Base-by-base conservation (phyloP, 75 land plant species). In the Sequoia sempervirens region DNA sequence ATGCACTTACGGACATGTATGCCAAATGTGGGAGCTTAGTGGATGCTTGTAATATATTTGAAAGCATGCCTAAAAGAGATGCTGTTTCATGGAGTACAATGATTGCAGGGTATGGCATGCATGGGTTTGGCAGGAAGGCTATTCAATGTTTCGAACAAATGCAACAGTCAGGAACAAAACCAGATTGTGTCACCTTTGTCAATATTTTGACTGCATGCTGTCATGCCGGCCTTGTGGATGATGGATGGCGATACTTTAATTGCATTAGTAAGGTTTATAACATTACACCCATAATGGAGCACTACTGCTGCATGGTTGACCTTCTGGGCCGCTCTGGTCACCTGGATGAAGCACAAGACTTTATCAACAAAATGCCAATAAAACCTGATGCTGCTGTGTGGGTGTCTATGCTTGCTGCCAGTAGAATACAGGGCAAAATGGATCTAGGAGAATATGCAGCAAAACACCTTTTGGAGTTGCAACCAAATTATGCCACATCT, bases 41-140 rank as follows among this genome's bases (percentile, higher is more conserved):
- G 75, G n/a, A 64, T 38, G 90, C 87, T 6, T 78, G 87, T 23
- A 50, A 40, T 32, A 40, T 89, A 54, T 89, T 90, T 78, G 86
- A 87, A 61, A 79, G 38, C 46, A 84, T 89, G 82, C 38, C 87
- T 45, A 13, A 30, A 1, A 80, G 66, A 66, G 84, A 88, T 81
- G n/a, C 38, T 10, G 89, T 85, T 6, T 79, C 85, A 0, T 90
- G 91, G 91, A 88, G 82, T 30, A 45, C 86, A 15, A 78, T 90
- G 83, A 88, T 90, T 74, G 20, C 37, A 76, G 92, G 85, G 45
- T 84, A 80, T 78, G 83, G 20, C 28, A 37, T 74, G 52, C 85
- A 84, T 43, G 81, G 81, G 46, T n/a, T 5, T 30, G 85, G 46
- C 14, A 40, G 43, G 83, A 81, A 84, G 34, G 81, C 85, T 32